Evolutionary conservation across 495 filamentous ascomycete species (phyloP).

Genomic region (Hypomontagnella submonticulosa): DNA sequence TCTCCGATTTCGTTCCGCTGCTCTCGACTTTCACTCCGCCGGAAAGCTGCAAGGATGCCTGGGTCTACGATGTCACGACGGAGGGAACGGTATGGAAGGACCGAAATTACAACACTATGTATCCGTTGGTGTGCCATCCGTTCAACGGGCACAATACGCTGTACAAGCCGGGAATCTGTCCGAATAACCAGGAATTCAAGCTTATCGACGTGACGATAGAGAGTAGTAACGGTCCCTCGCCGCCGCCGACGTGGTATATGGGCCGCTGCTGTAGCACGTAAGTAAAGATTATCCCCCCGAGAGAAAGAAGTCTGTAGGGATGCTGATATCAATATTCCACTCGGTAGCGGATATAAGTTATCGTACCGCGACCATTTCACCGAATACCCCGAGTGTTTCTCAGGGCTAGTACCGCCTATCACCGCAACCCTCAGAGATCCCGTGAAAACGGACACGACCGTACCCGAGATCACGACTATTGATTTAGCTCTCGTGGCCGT

Average conservation of each 20-base stretch:
- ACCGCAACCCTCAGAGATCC: background rate
- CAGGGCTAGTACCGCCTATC: slow-evolving; percentile 11
- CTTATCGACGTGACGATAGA: slow-evolving; percentile 10
- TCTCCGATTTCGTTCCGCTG: background rate
- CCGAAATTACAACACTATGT: slow-evolving; percentile 2
- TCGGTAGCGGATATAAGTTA: slow-evolving; percentile 5
- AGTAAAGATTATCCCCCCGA: slow-evolving; percentile 3
- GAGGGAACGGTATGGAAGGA: slow-evolving; percentile 23
- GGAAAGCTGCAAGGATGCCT: background rate
- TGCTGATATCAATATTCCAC: background rate
- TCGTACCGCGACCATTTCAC: slow-evolving; percentile 3
- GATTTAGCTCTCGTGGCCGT: background rate
- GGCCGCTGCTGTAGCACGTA: slow-evolving; percentile 20
- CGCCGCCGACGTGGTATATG: slow-evolving; percentile 2
- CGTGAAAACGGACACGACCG: background rate
- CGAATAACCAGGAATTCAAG: slow-evolving; percentile 21
- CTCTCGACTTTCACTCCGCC: slow-evolving; percentile 16
- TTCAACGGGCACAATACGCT: background rate
- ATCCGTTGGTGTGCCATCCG: slow-evolving; percentile 5
- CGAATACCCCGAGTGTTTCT: slow-evolving; percentile 1
- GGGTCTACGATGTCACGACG: slow-evolving; percentile 13
- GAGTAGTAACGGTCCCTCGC: background rate
- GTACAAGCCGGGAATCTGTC: slow-evolving; percentile 18
- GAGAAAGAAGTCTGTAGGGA: too few relatives aligned
- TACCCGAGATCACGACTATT: background rate